Base-by-base conservation (phyloP, 129 eudicot species). In the Pittosporum tobira region DNA sequence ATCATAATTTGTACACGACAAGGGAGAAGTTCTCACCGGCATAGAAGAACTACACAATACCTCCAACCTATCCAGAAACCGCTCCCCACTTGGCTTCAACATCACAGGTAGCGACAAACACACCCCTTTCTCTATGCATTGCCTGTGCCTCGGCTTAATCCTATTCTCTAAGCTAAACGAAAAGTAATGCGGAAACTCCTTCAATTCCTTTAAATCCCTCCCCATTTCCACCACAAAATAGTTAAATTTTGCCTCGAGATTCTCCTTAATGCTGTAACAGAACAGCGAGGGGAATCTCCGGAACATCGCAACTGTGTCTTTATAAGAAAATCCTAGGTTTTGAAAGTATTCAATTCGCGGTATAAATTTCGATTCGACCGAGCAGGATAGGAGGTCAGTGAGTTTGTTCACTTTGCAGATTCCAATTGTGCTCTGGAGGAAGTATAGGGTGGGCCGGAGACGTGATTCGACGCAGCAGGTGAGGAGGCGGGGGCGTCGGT, bases 201-300 rank as follows among this genome's bases (percentile, higher is more conserved):
- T 79, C 78, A 91, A 15, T 47, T 91, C 98, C 79, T 69, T 83
- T 75, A 70, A 48, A 28, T 83, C 85, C 78, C 96, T 65, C 56
- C 90, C 94, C 98, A 91, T 86, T 51, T 91, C 90, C 59, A 76
- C 76, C 46, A 83, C 79, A 73, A 86, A 86, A 68, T 78, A 87
- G 42, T 81, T 72, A n/a, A 78, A 83, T 13, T 91, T 91, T 1
- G 89, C 85, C 75, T 81, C 94, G 16, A 83, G 64, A 66, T 91
- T 91, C 59, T 78, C 85, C 74, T 81, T 65, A 14, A 91, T 77
- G 25, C 98, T 76, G 60, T 83, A 83, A 68, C 90, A 83, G 51
- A 91, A 91, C 75, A 91, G 30, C 0, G 94, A 71, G 2, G 98
- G 98, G 52, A 91, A 83, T 25, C 85, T 63, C 56, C 90, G 61